A percentile compares a stretch with the other conserved stretches of the same genome.
phyloP scores from a whole-genome alignment of 345 rosid species.

The Gynandropsis gynandra region DNA sequence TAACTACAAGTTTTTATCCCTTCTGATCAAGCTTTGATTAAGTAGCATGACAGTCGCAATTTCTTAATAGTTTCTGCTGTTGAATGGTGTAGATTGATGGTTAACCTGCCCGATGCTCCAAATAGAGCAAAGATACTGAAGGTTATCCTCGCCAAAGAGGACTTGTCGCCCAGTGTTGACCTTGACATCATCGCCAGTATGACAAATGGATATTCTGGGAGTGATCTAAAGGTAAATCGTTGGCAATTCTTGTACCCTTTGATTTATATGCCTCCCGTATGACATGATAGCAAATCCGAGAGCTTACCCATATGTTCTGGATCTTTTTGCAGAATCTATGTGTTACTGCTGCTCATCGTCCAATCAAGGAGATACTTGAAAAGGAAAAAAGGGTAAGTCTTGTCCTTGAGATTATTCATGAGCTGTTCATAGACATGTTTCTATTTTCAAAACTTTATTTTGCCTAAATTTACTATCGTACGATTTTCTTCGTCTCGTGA shows the following conservation, averaged over 20 bases:
- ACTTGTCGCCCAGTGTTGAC: constrained; percentile 64
- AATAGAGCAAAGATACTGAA: constrained; percentile 75
- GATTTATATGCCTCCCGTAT: constrained; percentile 1
- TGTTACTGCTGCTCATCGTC: constrained; percentile 82
- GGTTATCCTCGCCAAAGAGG: constrained; percentile 79
- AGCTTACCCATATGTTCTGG: not conserved
- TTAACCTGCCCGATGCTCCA: constrained; percentile 78
- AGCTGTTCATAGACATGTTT: not conserved
- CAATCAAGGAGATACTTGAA: constrained; percentile 75
- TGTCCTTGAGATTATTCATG: not conserved
- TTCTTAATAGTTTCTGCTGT: constrained; percentile 9
- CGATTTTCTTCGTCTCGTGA: too few relatives aligned
- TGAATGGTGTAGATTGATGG: constrained; percentile 58
- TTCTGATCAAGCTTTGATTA: constrained; percentile 5
- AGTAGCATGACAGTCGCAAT: constrained; percentile 1
- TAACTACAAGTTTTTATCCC: constrained; percentile 16
- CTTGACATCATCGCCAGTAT: constrained; percentile 61
- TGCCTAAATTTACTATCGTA: too few relatives aligned
- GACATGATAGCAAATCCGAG: not conserved
- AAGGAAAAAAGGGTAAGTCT: constrained; percentile 65
- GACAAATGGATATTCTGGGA: constrained; percentile 91
- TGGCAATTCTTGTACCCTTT: not conserved
- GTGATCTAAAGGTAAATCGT: constrained; percentile 73
- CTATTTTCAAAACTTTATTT: not conserved
- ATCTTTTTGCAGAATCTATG: constrained; percentile 32